phyloP scores from a whole-genome alignment of 2,329 filamentous ascomycete genomes.

The Beauveria brongniartii region DNA sequence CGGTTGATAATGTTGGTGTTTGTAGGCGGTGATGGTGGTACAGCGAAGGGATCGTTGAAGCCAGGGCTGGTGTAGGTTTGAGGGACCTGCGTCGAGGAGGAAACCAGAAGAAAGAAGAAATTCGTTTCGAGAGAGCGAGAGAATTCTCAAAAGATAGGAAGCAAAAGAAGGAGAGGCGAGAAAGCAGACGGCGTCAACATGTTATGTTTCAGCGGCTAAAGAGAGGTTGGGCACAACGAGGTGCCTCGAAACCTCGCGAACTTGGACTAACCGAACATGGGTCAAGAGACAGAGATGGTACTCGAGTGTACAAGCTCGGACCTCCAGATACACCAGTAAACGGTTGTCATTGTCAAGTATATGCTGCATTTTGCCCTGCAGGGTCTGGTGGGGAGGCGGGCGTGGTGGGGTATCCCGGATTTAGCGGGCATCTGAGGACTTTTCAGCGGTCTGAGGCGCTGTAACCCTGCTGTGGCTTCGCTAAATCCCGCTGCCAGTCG shows the following conservation, averaged over 20 bases:
- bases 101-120: not conserved
- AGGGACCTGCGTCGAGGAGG: not conserved
- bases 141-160: not conserved
- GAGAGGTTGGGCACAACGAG: conserved; percentile 3
- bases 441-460: not conserved
- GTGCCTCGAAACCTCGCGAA: not conserved
- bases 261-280: not conserved
- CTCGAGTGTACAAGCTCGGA: not conserved
- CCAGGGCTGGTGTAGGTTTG: not conserved
- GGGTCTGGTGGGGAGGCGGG: not conserved
- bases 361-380: not conserved
- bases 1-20: not conserved
- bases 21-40: not conserved
- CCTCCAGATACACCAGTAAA: not conserved
- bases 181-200: not conserved
- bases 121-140: not conserved
- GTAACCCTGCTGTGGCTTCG: not conserved
- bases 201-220: conserved; percentile 2
- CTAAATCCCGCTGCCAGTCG: not conserved
- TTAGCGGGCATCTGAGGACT: not conserved
- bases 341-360: not conserved
- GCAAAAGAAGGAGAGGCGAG: not conserved
- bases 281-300: not conserved
- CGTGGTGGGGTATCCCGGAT: not conserved
- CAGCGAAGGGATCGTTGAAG: not conserved